Percentiles rank a stretch among this genome's conserved stretches.
These are phyloP conservation scores for Citrus medica DNA, from an alignment of 345 rosid genomes.

Conservation along the genomic window DNA sequence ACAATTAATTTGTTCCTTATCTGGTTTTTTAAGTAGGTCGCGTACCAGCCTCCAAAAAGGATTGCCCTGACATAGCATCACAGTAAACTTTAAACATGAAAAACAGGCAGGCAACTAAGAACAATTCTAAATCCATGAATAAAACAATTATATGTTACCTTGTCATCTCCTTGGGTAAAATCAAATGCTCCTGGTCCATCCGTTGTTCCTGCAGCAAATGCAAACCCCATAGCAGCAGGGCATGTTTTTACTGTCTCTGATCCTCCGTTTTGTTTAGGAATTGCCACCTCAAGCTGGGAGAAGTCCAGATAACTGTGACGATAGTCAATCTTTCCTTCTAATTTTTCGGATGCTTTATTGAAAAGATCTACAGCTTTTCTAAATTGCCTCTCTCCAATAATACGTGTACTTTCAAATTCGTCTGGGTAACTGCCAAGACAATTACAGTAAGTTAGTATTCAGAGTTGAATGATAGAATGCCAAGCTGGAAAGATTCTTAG, in stretches of 20 bases:
- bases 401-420: conserved; percentile 94
- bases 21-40: conserved; percentile 65
- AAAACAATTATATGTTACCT: conserved; percentile 36
- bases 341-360: conserved; percentile 70
- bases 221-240: conserved; percentile 98
- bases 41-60: conserved; percentile 91
- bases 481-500: neutral
- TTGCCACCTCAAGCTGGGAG: conserved; percentile 79
- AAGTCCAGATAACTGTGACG: conserved; percentile 78
- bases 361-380: conserved; percentile 78
- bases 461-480: neutral
- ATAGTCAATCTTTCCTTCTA: conserved; percentile 75
- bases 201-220: conserved; percentile 96
- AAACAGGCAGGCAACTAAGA: conserved; percentile 11
- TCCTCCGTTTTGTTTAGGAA: conserved; percentile 55
- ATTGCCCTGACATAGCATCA: conserved; percentile 61
- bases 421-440: conserved; percentile 67
- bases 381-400: conserved; percentile 94
- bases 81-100: neutral
- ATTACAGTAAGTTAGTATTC: conserved; percentile 11
- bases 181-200: conserved; percentile 99
- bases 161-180: conserved; percentile 92
- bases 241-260: conserved; percentile 79
- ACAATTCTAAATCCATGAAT: neutral
- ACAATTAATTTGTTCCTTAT: conserved; percentile 65